Evolutionary conservation across 495 filamentous ascomycete genomes (phyloP).

Genomic region (Neurospora sp.): DNA sequence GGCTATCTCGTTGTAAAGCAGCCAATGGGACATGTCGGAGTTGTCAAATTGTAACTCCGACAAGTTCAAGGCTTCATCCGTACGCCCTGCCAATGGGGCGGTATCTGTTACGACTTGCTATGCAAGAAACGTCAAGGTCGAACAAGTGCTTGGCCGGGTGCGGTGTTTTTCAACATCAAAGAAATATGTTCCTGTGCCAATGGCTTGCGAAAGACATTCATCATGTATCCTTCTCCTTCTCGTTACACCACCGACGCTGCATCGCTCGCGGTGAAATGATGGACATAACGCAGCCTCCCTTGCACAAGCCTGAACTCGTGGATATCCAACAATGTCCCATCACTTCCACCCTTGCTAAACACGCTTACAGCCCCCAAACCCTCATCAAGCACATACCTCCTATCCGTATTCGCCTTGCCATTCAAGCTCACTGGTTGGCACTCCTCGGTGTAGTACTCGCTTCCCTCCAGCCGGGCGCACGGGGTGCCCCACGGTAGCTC

Average conservation of each 20-base stretch:
- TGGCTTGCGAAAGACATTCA: not conserved
- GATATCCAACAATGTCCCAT: conserved; percentile 29
- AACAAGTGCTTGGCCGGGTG: not conserved
- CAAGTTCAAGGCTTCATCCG: not conserved
- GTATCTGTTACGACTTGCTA: not conserved
- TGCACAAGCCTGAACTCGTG: conserved; percentile 35
- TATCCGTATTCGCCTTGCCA: conserved; percentile 14
- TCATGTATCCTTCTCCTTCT: not conserved
- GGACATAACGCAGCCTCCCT: conserved; percentile 32
- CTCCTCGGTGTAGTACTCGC: conserved; percentile 10
- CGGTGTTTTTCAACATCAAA: not conserved
- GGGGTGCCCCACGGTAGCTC: conserved; percentile 18
- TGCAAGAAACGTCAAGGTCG: not conserved
- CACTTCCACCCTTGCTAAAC: conserved; percentile 31
- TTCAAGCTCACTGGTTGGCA: not conserved
- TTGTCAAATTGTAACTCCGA: not conserved
- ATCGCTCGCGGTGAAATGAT: conserved; percentile 5
- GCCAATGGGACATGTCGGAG: not conserved
- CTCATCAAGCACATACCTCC: conserved; percentile 33
- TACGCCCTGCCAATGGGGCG: not conserved
- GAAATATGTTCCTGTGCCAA: not conserved
- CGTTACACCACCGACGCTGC: not conserved
- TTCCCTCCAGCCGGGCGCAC: conserved; percentile 19
- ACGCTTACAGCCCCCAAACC: conserved; percentile 27
- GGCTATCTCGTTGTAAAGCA: not conserved